Evolutionary conservation across 192 early-diverging fungal species (phyloP), one percentile per base, ranked within the genome.

Genomic region (Dispira simplex): DNA sequence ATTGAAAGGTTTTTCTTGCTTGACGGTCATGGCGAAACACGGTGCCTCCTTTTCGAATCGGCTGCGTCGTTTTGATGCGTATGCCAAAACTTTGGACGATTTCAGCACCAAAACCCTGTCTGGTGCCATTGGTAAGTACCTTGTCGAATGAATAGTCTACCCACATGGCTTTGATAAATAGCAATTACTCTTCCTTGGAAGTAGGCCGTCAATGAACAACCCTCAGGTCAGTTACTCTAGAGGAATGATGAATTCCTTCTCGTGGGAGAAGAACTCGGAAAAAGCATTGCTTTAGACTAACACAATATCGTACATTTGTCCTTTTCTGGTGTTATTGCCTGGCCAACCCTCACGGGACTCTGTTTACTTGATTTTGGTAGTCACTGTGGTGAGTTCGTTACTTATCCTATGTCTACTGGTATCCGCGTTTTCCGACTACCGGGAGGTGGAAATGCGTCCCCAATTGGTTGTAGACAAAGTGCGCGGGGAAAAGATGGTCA

Each of bases 41-140:
- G 58, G 21, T 14, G 13, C 11, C 48, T 76, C 83, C 10, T 54
- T 79, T n/a, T 64, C 79, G 56, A 68, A 68, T 49, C 63, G 75
- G 32, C 74, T 88, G 62, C 81, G 79, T 64, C 77, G 72, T 63
- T 79, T 89, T 66, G 89, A 92, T 63, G 86, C 82, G n/a, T 99
- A 97, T 66, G 94, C 94, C 13, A 99, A 99, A 68, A 93, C 94
- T 2, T 77, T 95, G 21, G 96, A 99, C 63, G 92, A 99, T 76
- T 95, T 97, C 77, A 79, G 83, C 54, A 76, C 87, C 20, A 85
- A 88, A 68, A 95, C 92, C 11, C 75, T 77, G 44, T 76, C 84
- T 13, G 93, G 92, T 46, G 92, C 88, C 14, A 62, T 75, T 53
- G 81, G 87, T 88, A 79, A 57, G 65, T 60, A 25, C 32, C 32